Evolutionary conservation across 1,284 basidiomycete species (phyloP).

Genomic region (Ganoderma lingzhi): DNA sequence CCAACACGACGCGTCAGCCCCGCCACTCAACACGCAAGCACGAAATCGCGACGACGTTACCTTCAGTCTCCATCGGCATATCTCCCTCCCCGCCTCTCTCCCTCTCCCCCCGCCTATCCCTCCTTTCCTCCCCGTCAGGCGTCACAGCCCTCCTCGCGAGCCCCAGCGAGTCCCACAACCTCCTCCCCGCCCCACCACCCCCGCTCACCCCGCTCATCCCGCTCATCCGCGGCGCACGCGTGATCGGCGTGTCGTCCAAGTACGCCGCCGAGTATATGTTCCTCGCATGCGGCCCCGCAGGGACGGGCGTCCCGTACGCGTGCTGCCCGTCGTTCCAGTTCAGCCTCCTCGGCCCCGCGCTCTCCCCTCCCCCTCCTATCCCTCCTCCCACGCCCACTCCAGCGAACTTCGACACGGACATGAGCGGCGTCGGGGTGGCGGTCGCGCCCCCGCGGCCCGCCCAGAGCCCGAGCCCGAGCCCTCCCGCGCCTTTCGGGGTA

Average conservation of each 20-base stretch:
- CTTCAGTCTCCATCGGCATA: conserved; percentile 28
- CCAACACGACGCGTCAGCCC: conserved; percentile 10
- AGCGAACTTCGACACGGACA: conserved; percentile 18
- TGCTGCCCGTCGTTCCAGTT: conserved; percentile 19
- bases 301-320: conserved; percentile 18
- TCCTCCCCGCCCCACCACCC: conserved; percentile 13
- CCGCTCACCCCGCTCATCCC: conserved; percentile 20
- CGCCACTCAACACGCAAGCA: neutral
- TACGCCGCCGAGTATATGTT: conserved; percentile 33
- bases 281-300: conserved; percentile 30
- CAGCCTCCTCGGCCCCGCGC: conserved; percentile 18
- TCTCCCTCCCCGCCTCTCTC: conserved; percentile 17
- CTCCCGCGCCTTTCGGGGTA: conserved; percentile 58
- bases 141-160: conserved; percentile 25
- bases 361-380: neutral
- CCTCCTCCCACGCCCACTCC: neutral
- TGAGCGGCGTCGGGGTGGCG: conserved; percentile 54
- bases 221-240: conserved; percentile 33
- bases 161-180: conserved; percentile 38
- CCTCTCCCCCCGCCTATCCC: conserved; percentile 1
- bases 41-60: conserved; percentile 18
- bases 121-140: conserved; percentile 6
- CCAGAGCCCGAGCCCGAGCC: conserved; percentile 48
- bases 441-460: conserved; percentile 54
- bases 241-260: conserved; percentile 44